Base-by-base conservation (phyloP, 768 basidiomycete genomes). In the Boletus huronensis region DNA sequence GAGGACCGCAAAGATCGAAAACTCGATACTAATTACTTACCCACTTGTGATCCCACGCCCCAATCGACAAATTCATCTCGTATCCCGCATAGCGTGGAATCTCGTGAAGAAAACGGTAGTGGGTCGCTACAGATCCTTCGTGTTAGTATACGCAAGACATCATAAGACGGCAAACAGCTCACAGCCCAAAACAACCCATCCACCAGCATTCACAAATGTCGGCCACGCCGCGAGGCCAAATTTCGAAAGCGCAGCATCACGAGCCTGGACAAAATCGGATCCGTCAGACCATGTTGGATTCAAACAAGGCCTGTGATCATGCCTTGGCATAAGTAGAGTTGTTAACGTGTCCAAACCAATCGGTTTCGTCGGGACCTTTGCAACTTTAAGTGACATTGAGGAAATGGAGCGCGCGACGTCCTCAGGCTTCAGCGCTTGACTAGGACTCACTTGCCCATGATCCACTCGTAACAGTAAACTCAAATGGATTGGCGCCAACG, bases 331-430 rank as follows among this genome's bases (percentile, higher is more conserved):
- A 38, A 17, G 36, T n/a, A 38, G 36, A 38, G n/a, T 38, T 38
- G 36, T 62, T 62, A 0, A 62, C 52, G 28, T 62, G 60, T 38
- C 55, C 60, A 13, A 62, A 46, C 55, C 52, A 62, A n/a, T 62
- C 60, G 0, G 50, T 58, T 48, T 62, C 60, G 14, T 62, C 60
- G 13, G 53, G 60, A 52, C 60, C 60, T 62, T 52, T 19, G 29
- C 2, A 38, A 4, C 6, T 31, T 34, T 52, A 6, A 58, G 60
- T 44, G n/a, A 45, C 19, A 35, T 29, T 1, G 6, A 51, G 26
- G 53, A 38, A n/a, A n/a, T n/a, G 36, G n/a, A n/a, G 17, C 9
- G n/a, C n/a, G 36, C 36, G 8, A 38, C 36, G n/a, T n/a, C 36
- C 32, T 34, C 32, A 34, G 32, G 32, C 14, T 34, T 34, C 32